phyloP scores from a whole-genome alignment of 2,329 filamentous ascomycete genomes.

The Emmonsia crescens region DNA sequence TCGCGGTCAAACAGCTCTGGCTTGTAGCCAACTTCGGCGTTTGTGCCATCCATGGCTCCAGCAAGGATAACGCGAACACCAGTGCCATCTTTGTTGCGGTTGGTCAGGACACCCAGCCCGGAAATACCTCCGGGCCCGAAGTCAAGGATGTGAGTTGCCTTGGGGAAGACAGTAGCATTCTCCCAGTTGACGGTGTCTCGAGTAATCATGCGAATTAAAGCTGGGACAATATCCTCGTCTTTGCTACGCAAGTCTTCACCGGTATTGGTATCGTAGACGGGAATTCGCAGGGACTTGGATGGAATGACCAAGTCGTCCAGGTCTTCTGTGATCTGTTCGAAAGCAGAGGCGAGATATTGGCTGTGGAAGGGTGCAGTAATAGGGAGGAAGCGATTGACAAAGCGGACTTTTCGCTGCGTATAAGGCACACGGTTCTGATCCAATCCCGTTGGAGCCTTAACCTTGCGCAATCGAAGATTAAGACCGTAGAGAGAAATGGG shows the following conservation, averaged over 20 bases:
- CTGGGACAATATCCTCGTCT: slow-evolving; percentile 70
- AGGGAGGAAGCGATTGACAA: slow-evolving; percentile 91
- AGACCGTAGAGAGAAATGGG: slow-evolving; percentile 94
- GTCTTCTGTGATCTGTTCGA: slow-evolving; percentile 73
- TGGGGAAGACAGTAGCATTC: slow-evolving; percentile 78
- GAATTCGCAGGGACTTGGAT: slow-evolving; percentile 61
- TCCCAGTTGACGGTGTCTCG: slow-evolving; percentile 94
- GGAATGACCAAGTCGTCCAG: slow-evolving; percentile 72
- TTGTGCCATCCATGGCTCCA: slow-evolving; percentile 82
- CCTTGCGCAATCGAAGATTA: slow-evolving; percentile 87
- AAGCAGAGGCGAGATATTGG: slow-evolving; percentile 76
- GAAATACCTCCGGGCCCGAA: slow-evolving; percentile 96
- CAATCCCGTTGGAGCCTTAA: slow-evolving; percentile 93
- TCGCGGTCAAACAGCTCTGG: slow-evolving; percentile 95
- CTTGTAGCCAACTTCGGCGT: slow-evolving; percentile 91
- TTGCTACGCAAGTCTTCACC: slow-evolving; percentile 65
- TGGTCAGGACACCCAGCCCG: slow-evolving; percentile 87
- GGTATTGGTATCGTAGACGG: slow-evolving; percentile 82
- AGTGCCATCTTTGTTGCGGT: slow-evolving; percentile 97
- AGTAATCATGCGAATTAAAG: slow-evolving; percentile 84
- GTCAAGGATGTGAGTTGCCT: slow-evolving; percentile 88
- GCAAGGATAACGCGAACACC: slow-evolving; percentile 94
- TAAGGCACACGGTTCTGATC: slow-evolving; percentile 91
- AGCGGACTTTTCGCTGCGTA: slow-evolving; percentile 91
- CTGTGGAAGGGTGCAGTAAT: slow-evolving; percentile 99